Evolutionary conservation across 1,284 basidiomycete species (phyloP).

Genomic region (Trichosporon inkin): DNA sequence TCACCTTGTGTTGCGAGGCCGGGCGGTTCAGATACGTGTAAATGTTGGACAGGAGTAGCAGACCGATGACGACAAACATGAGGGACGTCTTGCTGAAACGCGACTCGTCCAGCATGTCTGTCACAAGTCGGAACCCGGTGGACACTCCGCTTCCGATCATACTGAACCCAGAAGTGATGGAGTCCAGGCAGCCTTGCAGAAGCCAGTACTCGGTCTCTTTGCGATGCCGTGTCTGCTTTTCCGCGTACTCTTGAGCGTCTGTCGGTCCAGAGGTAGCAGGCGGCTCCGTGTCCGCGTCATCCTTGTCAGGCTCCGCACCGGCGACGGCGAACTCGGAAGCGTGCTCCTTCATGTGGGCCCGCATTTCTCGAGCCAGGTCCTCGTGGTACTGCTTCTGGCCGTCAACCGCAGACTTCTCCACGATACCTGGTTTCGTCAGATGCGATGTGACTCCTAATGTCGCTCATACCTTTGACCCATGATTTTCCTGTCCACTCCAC

Average conservation of each 20-base stretch:
- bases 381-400: slow-evolving; percentile 86
- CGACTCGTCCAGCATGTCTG: slow-evolving; percentile 65
- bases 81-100: slow-evolving; percentile 52
- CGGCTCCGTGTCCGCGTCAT: slow-evolving; percentile 18
- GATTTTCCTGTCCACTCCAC: slow-evolving; percentile 96
- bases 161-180: slow-evolving; percentile 64
- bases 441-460: too few relatives aligned
- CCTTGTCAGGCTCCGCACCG: slow-evolving; percentile 54
- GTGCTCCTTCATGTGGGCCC: slow-evolving; percentile 80
- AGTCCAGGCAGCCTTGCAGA: slow-evolving; percentile 80
- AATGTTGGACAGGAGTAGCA: slow-evolving; percentile 67
- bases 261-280: slow-evolving; percentile 14
- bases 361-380: slow-evolving; percentile 80
- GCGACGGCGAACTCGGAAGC: slow-evolving; percentile 82
- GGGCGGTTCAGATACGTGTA: slow-evolving; percentile 42
- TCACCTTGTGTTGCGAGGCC: slow-evolving; percentile 21
- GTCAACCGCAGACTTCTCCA: slow-evolving; percentile 87
- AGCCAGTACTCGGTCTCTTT: slow-evolving; percentile 54
- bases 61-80: slow-evolving; percentile 65
- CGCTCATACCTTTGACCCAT: slow-evolving; percentile 81
- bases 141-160: slow-evolving; percentile 64
- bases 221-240: slow-evolving; percentile 17
- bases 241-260: slow-evolving; percentile 44
- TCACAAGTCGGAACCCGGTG: slow-evolving; percentile 55
- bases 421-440: slow-evolving; percentile 64